Percentiles rank a stretch among this genome's conserved stretches.
phyloP scores from a whole-genome alignment of 2,329 filamentous ascomycete genomes.

The Hypoxylon sp. region DNA sequence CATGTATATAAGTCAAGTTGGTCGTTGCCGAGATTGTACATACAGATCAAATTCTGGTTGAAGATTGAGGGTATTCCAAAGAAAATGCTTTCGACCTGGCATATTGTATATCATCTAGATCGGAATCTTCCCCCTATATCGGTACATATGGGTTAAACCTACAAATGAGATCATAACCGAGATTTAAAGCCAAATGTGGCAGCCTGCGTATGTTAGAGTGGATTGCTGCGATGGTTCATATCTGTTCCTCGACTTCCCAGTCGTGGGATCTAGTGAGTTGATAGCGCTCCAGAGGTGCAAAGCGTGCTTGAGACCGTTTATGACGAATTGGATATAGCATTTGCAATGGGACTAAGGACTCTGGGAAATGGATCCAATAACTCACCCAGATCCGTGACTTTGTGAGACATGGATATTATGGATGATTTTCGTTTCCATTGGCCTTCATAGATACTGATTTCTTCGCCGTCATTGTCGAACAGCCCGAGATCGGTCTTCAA shows the following conservation, averaged over 20 bases:
- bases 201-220: background rate
- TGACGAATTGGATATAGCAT: constrained; percentile 15
- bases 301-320: background rate
- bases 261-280: background rate
- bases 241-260: background rate
- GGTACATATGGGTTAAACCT: background rate
- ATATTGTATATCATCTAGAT: constrained; percentile 2
- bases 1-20: constrained; percentile 16
- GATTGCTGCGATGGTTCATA: background rate
- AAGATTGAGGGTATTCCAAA: constrained; percentile 4
- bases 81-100: background rate
- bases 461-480: constrained; percentile 40
- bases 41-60: constrained; percentile 10
- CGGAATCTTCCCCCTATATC: background rate
- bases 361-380: constrained; percentile 13
- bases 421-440: constrained; percentile 41
- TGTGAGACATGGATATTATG: background rate
- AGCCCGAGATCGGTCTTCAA: constrained; percentile 43
- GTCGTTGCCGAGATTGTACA: constrained; percentile 11
- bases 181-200: background rate
- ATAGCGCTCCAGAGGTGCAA: background rate
- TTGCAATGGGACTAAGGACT: background rate
- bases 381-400: constrained; percentile 10
- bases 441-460: constrained; percentile 41
- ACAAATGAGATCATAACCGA: background rate